Percentiles rank a stretch among this genome's conserved stretches.
Evolutionary conservation across 179 eudicot species (phyloP).

Genomic region (Kewa caespitosa): DNA sequence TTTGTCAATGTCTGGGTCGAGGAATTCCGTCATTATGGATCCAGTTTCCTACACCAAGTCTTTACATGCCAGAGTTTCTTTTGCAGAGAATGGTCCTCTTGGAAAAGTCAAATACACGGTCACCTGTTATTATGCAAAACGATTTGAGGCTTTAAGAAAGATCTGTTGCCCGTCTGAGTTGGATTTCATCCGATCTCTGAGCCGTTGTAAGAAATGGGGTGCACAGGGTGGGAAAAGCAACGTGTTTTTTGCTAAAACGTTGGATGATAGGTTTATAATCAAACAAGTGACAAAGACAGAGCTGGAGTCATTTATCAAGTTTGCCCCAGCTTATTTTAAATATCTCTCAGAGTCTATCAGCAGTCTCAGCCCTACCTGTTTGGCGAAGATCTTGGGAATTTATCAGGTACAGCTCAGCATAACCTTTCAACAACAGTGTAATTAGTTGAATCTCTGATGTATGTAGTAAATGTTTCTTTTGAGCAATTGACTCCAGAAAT

Average conservation of each 20-base stretch:
- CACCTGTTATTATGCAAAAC: slow-evolving; percentile 78
- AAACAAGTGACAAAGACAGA: slow-evolving; percentile 97
- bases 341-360: slow-evolving; percentile 68
- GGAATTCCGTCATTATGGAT: slow-evolving; percentile 50
- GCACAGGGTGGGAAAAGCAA: slow-evolving; percentile 97
- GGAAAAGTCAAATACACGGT: slow-evolving; percentile 78
- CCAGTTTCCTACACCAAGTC: slow-evolving; percentile 53
- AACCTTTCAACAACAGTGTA: neutral
- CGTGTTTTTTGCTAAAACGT: slow-evolving; percentile 87
- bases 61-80: slow-evolving; percentile 62
- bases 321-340: slow-evolving; percentile 82
- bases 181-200: slow-evolving; percentile 76
- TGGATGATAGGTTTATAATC: slow-evolving; percentile 86
- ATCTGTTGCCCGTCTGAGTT: slow-evolving; percentile 69
- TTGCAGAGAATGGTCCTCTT: slow-evolving; percentile 68
- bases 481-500: neutral
- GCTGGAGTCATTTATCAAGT: slow-evolving; percentile 85
- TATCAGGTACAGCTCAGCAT: slow-evolving; percentile 63
- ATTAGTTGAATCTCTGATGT: neutral
- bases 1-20: slow-evolving; percentile 50
- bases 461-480: neutral
- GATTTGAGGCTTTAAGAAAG: slow-evolving; percentile 79
- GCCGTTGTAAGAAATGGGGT: slow-evolving; percentile 97
- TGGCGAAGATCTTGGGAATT: slow-evolving; percentile 88
- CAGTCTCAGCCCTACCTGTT: slow-evolving; percentile 75